Evolutionary conservation across 805 yeast genomes (phyloP), one percentile per base, ranked within the genome.

Genomic region (Jamesozyma jinghongensis): DNA sequence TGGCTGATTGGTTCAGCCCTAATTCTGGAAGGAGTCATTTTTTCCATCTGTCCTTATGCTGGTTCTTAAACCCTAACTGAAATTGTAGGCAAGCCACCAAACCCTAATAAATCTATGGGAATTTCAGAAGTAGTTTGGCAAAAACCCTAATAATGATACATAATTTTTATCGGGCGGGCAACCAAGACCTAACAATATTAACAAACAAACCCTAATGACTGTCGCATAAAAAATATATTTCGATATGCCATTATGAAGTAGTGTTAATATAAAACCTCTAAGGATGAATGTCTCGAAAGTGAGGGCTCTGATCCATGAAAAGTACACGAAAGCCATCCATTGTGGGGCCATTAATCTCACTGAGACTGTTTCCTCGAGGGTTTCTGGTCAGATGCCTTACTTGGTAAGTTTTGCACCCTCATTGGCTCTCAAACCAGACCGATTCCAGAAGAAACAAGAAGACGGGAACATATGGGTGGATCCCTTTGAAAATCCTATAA

Each of bases 401-500:
- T 45, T 58, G 11, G 43, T 68, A 3, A 56, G 62, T 13, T 52
- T 49, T 32, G 61, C 65, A 1, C 60, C 65, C 29, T 53, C 59
- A 29, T 40, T 67, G 34, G 53, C 54, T 7, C 53, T 54, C 27
- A 67, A 68, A 38, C 68, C 69, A 22, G 63, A 66, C 14, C n/a
- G n/a, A n/a, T n/a, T n/a, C n/a, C 3, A 22, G 8, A 40, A 48
- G 4, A 42, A 48, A 1, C 50, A 55, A n/a, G 57, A 51, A 26
- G 52, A 36, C 60, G 56, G 62, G 26, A 22, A 22, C 6, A 22
- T 7, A 22, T 22, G 26, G 26, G 62, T 63, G 41, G 76, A 86
- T 53, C 97, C 97, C 2, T 90, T 92, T 63, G 71, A 73, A 37
- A 73, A 77, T 17, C 90, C 94, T 0, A 95, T 85, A 50, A 83